Conservation (phyloP, 345 rosid species). For the Cardiospermum halicacabum region DNA sequence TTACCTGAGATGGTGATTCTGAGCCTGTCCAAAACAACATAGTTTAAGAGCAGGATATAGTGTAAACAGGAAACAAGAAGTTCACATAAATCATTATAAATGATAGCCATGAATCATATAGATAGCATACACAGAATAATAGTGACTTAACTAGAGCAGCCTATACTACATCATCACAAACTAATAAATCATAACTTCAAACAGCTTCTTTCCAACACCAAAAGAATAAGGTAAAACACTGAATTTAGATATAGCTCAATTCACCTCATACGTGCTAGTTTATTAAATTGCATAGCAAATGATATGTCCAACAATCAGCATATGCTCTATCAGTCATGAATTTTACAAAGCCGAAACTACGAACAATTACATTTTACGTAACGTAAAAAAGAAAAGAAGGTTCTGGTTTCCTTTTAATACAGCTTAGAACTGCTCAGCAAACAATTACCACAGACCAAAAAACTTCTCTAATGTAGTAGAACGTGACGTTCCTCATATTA, state of each 20-base stretch:
- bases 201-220: neutral
- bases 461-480: conserved; percentile 27
- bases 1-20: neutral
- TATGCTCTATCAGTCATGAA: conserved; percentile 36
- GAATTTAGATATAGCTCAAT: neutral
- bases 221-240: neutral
- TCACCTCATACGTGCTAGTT: conserved; percentile 22
- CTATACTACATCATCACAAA: neutral
- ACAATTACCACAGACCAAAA: conserved; percentile 36
- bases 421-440: conserved; percentile 19
- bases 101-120: neutral
- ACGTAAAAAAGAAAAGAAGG: conserved; percentile 17
- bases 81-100: neutral
- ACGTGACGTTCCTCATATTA: conserved; percentile 22
- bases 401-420: conserved; percentile 28
- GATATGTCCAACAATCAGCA: conserved; percentile 40
- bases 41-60: neutral
- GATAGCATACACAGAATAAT: neutral
- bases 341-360: conserved; percentile 40
- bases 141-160: neutral
- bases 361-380: conserved; percentile 40
- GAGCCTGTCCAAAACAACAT: neutral
- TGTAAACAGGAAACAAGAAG: neutral
- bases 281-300: conserved; percentile 37
- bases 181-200: neutral